Base-by-base conservation (phyloP, 495 filamentous ascomycete genomes). In the Xanthoparmelia taractica region DNA sequence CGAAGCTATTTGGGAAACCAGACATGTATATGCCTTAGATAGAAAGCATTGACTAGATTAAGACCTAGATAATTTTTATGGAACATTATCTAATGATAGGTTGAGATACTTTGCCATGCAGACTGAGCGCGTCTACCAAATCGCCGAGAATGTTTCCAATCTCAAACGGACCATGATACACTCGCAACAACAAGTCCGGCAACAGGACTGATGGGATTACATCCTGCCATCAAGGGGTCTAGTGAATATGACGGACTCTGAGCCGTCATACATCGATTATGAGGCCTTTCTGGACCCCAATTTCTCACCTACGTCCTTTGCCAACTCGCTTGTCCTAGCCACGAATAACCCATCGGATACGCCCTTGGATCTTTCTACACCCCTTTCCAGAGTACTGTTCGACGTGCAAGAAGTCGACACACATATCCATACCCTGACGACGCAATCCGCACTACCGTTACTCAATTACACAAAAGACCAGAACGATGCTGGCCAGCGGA, bases 371-470 rank as follows among this genome's bases (percentile, higher is more conserved):
- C 87, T 97, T 60, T 89, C 91, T 8, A 97, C 94, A 40, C 94
- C 94, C 4, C 83, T 97, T 41, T 96, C 92, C 4, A 84, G 90
- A 56, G 94, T 97, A 17, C 82, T 97, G 23, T 99, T 99, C 74
- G 94, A 99, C 75, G 84, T 95, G 20, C 94, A 99, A 73, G 94
- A 97, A 73, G 87, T 99, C 64, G 92, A 97, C 75, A 96, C 91
- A 1, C 91, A 96, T 71, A 96, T 97, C 65, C 87, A 97, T 74
- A 80, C 81, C 23, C 82, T 99, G 31, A 96, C 92, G 52, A 94
- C 90, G 56, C 85, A 86, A 67, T 88, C 88, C 56, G 89, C 95
- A 18, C 78, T 93, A 10, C 89, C 91, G 1, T 79, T 97, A n/a
- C 82, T 97, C 33, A 78, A 84, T 23, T 82, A 96, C 75, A 94